A percentile compares a stretch with the other conserved stretches of the same genome.
Evolutionary conservation across 2,329 filamentous ascomycete species (phyloP).

Genomic region (Apiospora saccharicola): DNA sequence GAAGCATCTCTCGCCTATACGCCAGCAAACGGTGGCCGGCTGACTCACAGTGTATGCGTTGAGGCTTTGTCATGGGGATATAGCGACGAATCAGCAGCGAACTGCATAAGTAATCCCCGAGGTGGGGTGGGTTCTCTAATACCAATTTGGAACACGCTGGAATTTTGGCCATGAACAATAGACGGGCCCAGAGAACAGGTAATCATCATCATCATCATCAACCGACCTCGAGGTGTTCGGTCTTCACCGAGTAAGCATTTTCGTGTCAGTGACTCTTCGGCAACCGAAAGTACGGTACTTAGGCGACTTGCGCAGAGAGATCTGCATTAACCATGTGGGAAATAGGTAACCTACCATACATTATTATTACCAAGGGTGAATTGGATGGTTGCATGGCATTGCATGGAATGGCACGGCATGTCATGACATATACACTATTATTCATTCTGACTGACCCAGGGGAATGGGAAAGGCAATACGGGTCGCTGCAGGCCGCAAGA

Average conservation of each 20-base stretch:
- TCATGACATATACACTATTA: background rate
- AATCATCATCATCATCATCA: background rate
- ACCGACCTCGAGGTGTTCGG: background rate
- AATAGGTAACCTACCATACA: background rate
- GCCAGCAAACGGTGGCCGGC: background rate
- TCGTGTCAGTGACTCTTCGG: slow-evolving; percentile 5
- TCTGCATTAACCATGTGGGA: slow-evolving; percentile 5
- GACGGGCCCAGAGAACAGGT: background rate
- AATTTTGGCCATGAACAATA: background rate
- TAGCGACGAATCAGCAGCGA: slow-evolving; percentile 18
- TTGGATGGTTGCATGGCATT: slow-evolving; percentile 9
- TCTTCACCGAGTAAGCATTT: slow-evolving; percentile 19
- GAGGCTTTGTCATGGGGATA: slow-evolving; percentile 19
- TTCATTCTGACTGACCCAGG: slow-evolving; percentile 3
- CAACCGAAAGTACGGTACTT: slow-evolving; percentile 17
- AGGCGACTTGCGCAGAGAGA: background rate
- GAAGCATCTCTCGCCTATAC: background rate
- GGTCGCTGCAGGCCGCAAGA: slow-evolving; percentile 13
- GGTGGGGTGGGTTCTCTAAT: background rate
- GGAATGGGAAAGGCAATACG: background rate
- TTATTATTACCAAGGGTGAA: background rate
- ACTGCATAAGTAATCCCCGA: background rate
- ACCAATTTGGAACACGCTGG: slow-evolving; percentile 14
- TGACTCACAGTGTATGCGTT: slow-evolving; percentile 14
- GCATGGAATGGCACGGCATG: background rate